Evolutionary conservation across 2,329 filamentous ascomycete species (phyloP), one percentile per base, ranked within the genome.

Genomic region (Fusarium fracticaudum): DNA sequence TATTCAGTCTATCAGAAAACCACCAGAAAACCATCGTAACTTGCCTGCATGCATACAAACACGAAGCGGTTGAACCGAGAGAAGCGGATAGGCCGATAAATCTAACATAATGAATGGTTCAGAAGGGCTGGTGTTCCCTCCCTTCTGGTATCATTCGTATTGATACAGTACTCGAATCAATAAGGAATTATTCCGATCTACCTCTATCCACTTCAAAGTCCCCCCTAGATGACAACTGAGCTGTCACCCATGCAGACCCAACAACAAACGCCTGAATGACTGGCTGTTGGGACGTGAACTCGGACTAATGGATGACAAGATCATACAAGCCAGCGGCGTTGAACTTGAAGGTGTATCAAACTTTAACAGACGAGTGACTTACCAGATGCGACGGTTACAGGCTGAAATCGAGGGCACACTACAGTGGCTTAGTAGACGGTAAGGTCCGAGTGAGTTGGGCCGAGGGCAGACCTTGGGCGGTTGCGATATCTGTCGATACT

Each of bases 361-460:
- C 72, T 61, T 50, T 76, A 54, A 55, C 64, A 57, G 35, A n/a
- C 51, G 40, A 68, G 53, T 50, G 66, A 63, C 58, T 75, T 75
- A 31, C 70, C 64, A 48, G 62, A 75, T 70, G 64, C 73, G 63
- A 75, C 63, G 59, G 38, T n/a, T 58, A 31, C 47, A 69, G 53
- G 61, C 44, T 69, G 72, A 64, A 66, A 64, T 63, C 54, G 40
- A 69, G 54, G 59, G 59, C 48, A 58, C 50, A 22, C 64, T 60
- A 66, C 51, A 44, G 71, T 78, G 71, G 75, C 76, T 78, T 72
- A 58, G 54, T 40, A 22, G 58, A 67, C 75, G 76, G 76, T 63
- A 76, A 77, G 71, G 64, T 77, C 76, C 73, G 73, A 69, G 51
- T 64, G 69, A 48, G 69, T 71, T 76, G 60, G 73, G 68, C 74